Base-by-base conservation (phyloP, 371 early-diverging fungal genomes). In the Apophysomyces sp. region DNA sequence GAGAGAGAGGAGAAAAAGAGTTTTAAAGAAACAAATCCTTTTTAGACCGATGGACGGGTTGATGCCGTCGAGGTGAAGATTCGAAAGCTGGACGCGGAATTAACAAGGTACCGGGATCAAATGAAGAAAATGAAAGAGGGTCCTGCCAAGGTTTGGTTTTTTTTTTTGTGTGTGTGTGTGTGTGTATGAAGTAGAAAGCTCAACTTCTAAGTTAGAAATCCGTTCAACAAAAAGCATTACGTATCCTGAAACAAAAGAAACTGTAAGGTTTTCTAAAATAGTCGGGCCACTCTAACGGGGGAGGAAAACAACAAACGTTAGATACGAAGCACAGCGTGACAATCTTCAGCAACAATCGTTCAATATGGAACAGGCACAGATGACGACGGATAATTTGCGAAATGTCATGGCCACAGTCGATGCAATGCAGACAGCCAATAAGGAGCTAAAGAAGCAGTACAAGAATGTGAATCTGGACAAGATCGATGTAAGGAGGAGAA, bases 321-420 rank as follows among this genome's bases (percentile, higher is more conserved):
- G 89, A 18, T 95, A 96, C 72, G 97, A 97, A 71, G 79, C 84
- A 26, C 97, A 97, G 72, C 85, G 93, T 57, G 96, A 97, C 56
- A 93, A 94, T 61, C 83, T 97, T 27, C 91, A 90, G 74, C 93
- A 94, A 68, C 97, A 97, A 73, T 87, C 96, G 18, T 97, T 96
- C 72, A 97, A 96, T 81, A 97, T 98, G 97, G 98, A 98, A 73
- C 95, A 96, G 80, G 93, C 96, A 13, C 78, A 82, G 53, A 92
- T 97, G 84, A 90, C 96, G 13, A 94, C 94, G 0, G 98, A 98
- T 56, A 97, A 96, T 74, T 71, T 98, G 53, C 92, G 92, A 57
- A 95, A 95, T 71, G 96, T 96, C 6, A 81, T 94, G 84, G 85
- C 90, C 3, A 95, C 96, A 2, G 87, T 97, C 36, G 93, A 96